Percentiles rank a stretch among this genome's conserved stretches.
phyloP scores from a whole-genome alignment of 2,329 filamentous ascomycete genomes.

The Cladosporium halotolerans region DNA sequence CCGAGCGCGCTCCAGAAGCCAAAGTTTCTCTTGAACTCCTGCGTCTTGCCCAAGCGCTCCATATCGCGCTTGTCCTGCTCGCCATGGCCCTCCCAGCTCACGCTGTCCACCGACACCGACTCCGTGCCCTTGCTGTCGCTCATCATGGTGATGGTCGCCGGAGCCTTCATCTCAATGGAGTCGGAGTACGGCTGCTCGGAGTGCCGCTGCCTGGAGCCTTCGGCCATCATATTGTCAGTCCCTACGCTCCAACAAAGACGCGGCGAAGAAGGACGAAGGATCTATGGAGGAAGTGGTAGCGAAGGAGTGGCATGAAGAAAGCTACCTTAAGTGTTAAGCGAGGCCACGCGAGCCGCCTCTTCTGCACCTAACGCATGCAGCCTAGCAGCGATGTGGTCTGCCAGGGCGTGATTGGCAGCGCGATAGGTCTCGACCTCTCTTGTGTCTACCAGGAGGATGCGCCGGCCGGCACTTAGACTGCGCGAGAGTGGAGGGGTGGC shows the following conservation, averaged over 20 bases:
- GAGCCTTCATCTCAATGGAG: constrained; percentile 4
- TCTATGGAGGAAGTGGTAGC: neutral
- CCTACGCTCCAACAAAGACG: neutral
- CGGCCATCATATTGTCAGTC: neutral
- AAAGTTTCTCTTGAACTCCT: constrained; percentile 26
- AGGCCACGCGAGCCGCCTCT: constrained; percentile 8
- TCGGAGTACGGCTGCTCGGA: neutral
- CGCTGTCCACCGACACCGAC: neutral
- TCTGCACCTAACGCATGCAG: constrained; percentile 6
- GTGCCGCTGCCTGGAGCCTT: neutral
- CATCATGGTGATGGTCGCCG: neutral
- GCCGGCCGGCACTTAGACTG: constrained; percentile 5
- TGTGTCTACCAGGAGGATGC: constrained; percentile 5
- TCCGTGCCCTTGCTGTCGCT: neutral
- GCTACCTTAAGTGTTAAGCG: constrained; percentile 4
- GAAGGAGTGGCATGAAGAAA: neutral
- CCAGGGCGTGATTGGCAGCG: constrained; percentile 7
- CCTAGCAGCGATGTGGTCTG: neutral
- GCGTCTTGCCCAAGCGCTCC: constrained; percentile 26
- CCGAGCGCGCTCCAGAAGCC: constrained; percentile 23
- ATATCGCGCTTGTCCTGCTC: constrained; percentile 19
- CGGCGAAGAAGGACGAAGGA: neutral
- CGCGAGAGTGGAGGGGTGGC: neutral
- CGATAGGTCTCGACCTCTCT: constrained; percentile 6
- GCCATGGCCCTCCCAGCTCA: constrained; percentile 2